These are phyloP conservation scores for Pulicaria dysenterica DNA, from an alignment of 129 eudicot genomes.

Conservation along the genomic window DNA sequence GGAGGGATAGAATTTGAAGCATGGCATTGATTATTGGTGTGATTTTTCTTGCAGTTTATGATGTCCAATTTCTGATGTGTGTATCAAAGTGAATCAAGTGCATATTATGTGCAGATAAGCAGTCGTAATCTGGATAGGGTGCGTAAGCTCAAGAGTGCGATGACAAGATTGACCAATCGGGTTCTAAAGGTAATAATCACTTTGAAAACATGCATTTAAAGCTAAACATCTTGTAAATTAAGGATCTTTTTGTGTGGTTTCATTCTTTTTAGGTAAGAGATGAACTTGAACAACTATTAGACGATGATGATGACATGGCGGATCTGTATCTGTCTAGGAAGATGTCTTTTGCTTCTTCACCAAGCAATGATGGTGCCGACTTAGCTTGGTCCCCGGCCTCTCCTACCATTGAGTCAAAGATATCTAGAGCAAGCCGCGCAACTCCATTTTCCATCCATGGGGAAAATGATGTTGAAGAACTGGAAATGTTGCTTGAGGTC, in stretches of 20 bases:
- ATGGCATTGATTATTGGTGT: not conserved
- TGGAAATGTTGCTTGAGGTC: constrained; percentile 92
- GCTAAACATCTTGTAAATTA: not conserved
- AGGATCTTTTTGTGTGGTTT: not conserved
- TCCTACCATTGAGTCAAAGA: constrained; percentile 53
- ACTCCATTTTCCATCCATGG: constrained; percentile 48
- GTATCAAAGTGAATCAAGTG: constrained; percentile 23
- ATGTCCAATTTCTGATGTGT: constrained; percentile 10
- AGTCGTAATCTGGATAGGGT: constrained; percentile 95
- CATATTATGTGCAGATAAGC: constrained; percentile 67
- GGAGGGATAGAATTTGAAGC: not conserved
- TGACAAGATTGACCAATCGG: constrained; percentile 86
- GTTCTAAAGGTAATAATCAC: constrained; percentile 65
- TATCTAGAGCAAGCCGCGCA: constrained; percentile 57
- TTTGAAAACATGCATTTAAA: too few relatives aligned
- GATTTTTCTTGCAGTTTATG: constrained; percentile 24
- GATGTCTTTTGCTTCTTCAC: constrained; percentile 45
- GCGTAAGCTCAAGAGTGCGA: constrained; percentile 88
- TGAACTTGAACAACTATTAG: constrained; percentile 85
- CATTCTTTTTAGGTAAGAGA: constrained; percentile 58
- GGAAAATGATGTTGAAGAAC: constrained; percentile 77
- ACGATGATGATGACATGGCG: constrained; percentile 86
- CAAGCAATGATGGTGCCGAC: constrained; percentile 37
- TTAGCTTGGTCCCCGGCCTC: constrained; percentile 61
- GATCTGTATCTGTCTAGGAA: constrained; percentile 80